phyloP scores from a whole-genome alignment of 1,284 basidiomycete species.

The Trametes sp. region DNA sequence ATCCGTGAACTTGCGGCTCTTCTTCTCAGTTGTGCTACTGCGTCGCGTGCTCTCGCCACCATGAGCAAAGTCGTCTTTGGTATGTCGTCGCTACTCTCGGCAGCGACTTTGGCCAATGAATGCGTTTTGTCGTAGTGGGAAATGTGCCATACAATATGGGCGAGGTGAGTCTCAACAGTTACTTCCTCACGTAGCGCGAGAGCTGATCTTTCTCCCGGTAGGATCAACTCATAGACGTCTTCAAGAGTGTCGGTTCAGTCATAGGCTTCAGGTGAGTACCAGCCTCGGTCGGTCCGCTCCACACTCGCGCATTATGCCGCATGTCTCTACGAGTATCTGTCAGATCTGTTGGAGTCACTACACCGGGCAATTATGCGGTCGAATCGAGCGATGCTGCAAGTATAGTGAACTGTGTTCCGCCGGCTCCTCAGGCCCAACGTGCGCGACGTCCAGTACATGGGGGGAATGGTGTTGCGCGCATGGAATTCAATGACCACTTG shows the following conservation, averaged over 20 bases:
- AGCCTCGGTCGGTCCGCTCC: too few species aligned
- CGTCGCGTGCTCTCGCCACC: background rate
- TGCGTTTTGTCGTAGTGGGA: constrained; percentile 58
- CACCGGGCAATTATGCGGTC: too few species aligned
- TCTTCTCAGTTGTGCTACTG: background rate
- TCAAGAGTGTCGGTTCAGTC: constrained; percentile 87
- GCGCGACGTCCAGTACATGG: too few species aligned
- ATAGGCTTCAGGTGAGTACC: constrained; percentile 78
- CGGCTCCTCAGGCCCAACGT: too few species aligned
- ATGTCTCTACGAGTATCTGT: too few species aligned
- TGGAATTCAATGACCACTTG: too few species aligned
- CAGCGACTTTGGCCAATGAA: background rate
- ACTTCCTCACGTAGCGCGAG: too few species aligned
- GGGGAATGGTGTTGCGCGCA: too few species aligned
- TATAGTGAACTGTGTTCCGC: too few species aligned
- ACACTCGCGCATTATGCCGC: too few species aligned
- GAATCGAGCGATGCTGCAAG: too few species aligned
- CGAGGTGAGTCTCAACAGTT: constrained; percentile 56
- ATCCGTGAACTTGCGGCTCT: background rate
- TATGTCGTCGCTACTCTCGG: constrained; percentile 35
- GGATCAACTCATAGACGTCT: constrained; percentile 86
- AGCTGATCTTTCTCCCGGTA: constrained; percentile 34
- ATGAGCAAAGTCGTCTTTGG: constrained; percentile 64
- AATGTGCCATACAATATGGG: constrained; percentile 90
- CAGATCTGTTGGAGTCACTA: too few species aligned